Base-by-base conservation (phyloP, 2,329 filamentous ascomycete species). In the Curvularia verruculosa region DNA sequence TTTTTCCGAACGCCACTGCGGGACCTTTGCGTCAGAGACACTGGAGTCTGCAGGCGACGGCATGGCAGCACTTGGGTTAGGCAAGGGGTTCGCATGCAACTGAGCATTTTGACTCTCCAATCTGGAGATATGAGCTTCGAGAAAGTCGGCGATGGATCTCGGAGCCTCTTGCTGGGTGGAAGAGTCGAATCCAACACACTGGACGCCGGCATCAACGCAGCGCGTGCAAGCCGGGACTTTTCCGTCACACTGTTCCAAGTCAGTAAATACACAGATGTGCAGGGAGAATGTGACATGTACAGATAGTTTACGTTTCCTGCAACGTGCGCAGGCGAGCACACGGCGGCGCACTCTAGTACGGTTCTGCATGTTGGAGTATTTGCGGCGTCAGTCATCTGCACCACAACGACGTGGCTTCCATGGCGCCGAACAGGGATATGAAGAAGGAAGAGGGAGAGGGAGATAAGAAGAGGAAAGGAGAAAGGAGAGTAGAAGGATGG, bases 271-370 rank as follows among this genome's bases (percentile, higher is more conserved):
- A 28, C 50, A 45, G 13, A 18, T 23, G 39, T n/a, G 7, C 43
- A 21, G 49, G 46, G 46, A 49, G 37, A 54, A 39, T n/a, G 43
- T 43, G 29, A 40, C 29, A 19, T 31, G 54, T 60, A 75, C 72
- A 66, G 71, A 69, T 56, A 75, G 71, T 60, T 73, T 73, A 47
- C 73, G 65, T 60, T 72, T 75, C 36, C 73, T 63, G 58, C 73
- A 75, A 56, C 73, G 68, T 12, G 73, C 73, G 58, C 73, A 75
- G 44, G 73, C 73, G 40, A 75, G 65, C 53, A 75, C 73, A 18
- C 73, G 62, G 40, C 73, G 68, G 45, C 73, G 67, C 40, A 75
- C 73, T 61, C 71, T 75, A 51, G 66, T 69, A 46, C 68, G 67
- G 56, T 60, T 72, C 63, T 73, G 67, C 72, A 73, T 75, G 26